phyloP scores from a whole-genome alignment of 495 filamentous ascomycete genomes.

The Aspergillus panamensis region DNA sequence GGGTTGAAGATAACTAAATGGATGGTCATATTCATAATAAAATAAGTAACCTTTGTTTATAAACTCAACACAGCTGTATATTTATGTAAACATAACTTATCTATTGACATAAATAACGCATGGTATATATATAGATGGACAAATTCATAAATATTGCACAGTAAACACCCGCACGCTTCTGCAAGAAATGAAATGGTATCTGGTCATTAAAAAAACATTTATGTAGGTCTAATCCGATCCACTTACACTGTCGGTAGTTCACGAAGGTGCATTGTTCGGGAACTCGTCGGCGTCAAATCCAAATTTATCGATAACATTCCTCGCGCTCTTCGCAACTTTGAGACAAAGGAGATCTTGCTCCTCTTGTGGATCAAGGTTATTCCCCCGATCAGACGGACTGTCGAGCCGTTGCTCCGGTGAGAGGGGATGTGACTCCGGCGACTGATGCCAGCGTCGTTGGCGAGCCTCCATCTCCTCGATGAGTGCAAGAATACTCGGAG shows the following conservation, averaged over 20 bases:
- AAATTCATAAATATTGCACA: background rate
- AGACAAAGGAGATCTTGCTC: slow-evolving; percentile 40
- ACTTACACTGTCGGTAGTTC: background rate
- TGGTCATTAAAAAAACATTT: background rate
- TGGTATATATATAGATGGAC: background rate
- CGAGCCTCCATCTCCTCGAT: slow-evolving; percentile 42
- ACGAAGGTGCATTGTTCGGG: slow-evolving; percentile 23
- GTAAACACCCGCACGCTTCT: background rate
- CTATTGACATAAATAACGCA: background rate
- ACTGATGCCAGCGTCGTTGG: slow-evolving; percentile 41
- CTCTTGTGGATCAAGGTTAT: slow-evolving; percentile 11
- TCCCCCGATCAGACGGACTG: background rate
- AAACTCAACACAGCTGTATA: background rate
- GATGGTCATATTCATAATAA: too few relatives aligned
- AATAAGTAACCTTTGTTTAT: too few relatives aligned
- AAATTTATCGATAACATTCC: slow-evolving; percentile 39
- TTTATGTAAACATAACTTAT: background rate
- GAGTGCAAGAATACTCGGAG: slow-evolving; percentile 34
- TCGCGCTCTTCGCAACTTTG: slow-evolving; percentile 36
- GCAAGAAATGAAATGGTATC: background rate
- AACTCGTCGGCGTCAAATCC: slow-evolving; percentile 42
- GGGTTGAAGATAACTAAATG: too few relatives aligned
- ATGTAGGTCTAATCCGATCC: background rate
- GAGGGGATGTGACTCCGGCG: slow-evolving; percentile 32
- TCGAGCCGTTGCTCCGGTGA: slow-evolving; percentile 9